Conservation (phyloP, 2,329 filamentous ascomycete species). For the Colletotrichum caudatum region DNA sequence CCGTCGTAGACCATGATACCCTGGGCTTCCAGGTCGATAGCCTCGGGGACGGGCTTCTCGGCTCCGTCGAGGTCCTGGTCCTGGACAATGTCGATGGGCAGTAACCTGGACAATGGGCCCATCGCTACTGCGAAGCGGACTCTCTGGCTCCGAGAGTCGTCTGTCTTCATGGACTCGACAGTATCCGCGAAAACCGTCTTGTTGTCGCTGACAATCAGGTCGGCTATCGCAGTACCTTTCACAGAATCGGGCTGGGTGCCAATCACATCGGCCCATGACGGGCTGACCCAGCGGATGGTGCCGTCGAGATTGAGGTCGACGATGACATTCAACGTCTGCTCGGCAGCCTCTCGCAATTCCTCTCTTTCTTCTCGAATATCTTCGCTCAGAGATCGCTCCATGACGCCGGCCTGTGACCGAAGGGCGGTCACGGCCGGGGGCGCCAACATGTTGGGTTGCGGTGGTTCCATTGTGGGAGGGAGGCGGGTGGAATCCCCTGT, state of each 20-base stretch:
- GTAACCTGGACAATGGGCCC: slow-evolving; percentile 76
- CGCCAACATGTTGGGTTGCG: slow-evolving; percentile 57
- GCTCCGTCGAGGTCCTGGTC: slow-evolving; percentile 54
- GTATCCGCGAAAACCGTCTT: slow-evolving; percentile 84
- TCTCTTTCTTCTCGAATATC: slow-evolving; percentile 94
- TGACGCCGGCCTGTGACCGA: slow-evolving; percentile 61
- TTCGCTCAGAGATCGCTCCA: slow-evolving; percentile 80
- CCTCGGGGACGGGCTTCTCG: slow-evolving; percentile 57
- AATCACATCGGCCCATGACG: slow-evolving; percentile 94
- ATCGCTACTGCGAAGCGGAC: slow-evolving; percentile 82
- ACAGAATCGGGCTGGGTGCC: slow-evolving; percentile 81
- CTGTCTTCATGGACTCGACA: slow-evolving; percentile 88
- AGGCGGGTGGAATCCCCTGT: slow-evolving; percentile 47
- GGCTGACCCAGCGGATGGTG: slow-evolving; percentile 94
- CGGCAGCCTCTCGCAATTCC: slow-evolving; percentile 93
- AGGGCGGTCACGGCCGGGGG: slow-evolving; percentile 67
- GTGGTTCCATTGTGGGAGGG: slow-evolving; percentile 58
- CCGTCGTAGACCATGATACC: slow-evolving; percentile 98
- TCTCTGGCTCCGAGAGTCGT: slow-evolving; percentile 93
- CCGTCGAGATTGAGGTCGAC: slow-evolving; percentile 93
- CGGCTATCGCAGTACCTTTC: slow-evolving; percentile 80
- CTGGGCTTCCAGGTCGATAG: slow-evolving; percentile 90
- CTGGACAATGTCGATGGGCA: slow-evolving; percentile 57
- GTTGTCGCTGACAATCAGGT: slow-evolving; percentile 83
- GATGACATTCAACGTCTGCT: slow-evolving; percentile 96